Evolutionary conservation across 208 protist species (phyloP), one percentile per base, ranked within the genome.

Genomic region (Acanthamoeba polyphaga): DNA sequence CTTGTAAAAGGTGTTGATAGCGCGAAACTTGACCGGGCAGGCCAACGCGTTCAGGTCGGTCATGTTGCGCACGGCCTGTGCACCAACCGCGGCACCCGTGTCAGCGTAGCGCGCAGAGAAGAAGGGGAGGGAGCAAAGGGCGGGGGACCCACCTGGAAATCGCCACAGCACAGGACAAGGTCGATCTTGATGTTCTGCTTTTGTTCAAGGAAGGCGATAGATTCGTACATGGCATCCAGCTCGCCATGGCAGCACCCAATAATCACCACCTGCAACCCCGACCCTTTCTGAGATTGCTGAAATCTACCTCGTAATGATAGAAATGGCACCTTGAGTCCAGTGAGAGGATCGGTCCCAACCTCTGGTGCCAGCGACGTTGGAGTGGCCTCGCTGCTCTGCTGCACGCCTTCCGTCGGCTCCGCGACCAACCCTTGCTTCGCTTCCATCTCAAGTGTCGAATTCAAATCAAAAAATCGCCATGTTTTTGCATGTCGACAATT

Each of bases 181-280:
- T 99, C 99, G 85, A 99, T 98, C 27, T 97, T 98, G 66, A 98
- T 95, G 43, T 97, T 97, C 0, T 98, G 97, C 22, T 95, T 38
- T 46, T 93, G 64, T 96, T 99, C 98, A 38, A 99, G 74, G 87
- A 92, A 34, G 2, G 32, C 7, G 27, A 96, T 32, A 15, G 90
- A 97, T 9, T 97, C 98, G 96, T 99, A 99, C 74, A 99, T 99
- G 19, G 92, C 92, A 68, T 99, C 98, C 12, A 99, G 97, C 93
- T 99, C 99, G 32, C 99, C 99, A 96, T 99, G 99, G 93, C 97
- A 98, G 97, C 99, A 99, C 2, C 99, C 99, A 90, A 99, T 98
- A 13, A 99, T 98, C 6, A 99, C 99, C 32, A 99, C 97, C 76
- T 99, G 55, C 43, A 49, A 49, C 53, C 53, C 53, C 9, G 7